phyloP scores from a whole-genome alignment of 805 yeast species.

The Lachancea mirantina region DNA sequence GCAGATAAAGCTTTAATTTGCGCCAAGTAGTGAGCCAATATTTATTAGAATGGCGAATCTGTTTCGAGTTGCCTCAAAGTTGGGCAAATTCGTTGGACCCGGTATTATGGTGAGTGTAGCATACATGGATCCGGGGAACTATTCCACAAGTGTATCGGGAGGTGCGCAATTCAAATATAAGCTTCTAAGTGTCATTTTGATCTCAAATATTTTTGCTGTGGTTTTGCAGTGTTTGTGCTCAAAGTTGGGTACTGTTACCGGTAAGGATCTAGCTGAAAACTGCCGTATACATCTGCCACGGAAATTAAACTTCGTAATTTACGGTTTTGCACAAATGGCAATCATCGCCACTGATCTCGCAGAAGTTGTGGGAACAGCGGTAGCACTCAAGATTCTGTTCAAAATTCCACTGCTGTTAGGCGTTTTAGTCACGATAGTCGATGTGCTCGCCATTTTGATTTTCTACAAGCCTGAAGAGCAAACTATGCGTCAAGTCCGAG shows the following conservation, averaged over 20 bases:
- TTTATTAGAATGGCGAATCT: not conserved
- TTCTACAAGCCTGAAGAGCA: conserved; percentile 75
- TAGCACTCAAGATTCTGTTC: conserved; percentile 78
- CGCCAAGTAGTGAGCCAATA: no score
- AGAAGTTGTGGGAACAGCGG: conserved; percentile 97
- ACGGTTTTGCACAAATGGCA: conserved; percentile 73
- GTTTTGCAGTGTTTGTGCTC: conserved; percentile 82
- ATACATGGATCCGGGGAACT: conserved; percentile 97
- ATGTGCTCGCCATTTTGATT: conserved; percentile 68
- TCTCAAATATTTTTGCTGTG: conserved; percentile 82
- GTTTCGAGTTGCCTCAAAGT: conserved; percentile 34
- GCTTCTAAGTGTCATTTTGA: conserved; percentile 66
- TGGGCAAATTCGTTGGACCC: conserved; percentile 72
- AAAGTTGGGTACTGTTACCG: conserved; percentile 88
- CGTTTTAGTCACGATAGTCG: conserved; percentile 74
- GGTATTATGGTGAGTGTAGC: conserved; percentile 95
- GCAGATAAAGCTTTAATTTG: no score
- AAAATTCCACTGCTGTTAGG: conserved; percentile 76
- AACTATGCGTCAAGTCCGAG: conserved; percentile 63
- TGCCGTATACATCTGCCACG: conserved; percentile 71
- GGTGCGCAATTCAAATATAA: conserved; percentile 80
- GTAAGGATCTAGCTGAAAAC: conserved; percentile 81
- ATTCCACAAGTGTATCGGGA: conserved; percentile 88
- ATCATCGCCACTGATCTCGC: conserved; percentile 95
- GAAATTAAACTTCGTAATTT: conserved; percentile 50